A percentile compares a stretch with the other conserved stretches of the same genome.
Conservation (phyloP, 352 stramenopile genomes). For the Globisporangium paroecandrum region DNA sequence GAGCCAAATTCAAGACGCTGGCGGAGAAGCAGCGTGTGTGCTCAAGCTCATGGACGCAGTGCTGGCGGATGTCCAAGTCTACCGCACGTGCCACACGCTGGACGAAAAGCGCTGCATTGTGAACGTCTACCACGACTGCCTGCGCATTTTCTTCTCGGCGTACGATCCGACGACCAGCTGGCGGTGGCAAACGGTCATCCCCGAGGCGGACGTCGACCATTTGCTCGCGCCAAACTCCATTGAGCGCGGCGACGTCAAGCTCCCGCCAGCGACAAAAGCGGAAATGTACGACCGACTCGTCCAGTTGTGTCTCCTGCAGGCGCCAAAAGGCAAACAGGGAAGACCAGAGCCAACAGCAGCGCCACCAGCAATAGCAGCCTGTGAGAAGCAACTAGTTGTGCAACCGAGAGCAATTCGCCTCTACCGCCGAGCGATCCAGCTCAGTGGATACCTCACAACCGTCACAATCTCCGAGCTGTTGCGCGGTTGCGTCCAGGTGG, state of each 20-base stretch:
- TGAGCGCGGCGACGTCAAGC: slow-evolving; percentile 35
- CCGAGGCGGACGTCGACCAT: slow-evolving; percentile 51
- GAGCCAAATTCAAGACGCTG: slow-evolving; percentile 14
- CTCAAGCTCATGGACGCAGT: slow-evolving; percentile 60
- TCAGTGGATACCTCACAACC: slow-evolving; percentile 43
- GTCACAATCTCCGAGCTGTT: slow-evolving; percentile 64
- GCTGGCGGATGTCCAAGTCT: slow-evolving; percentile 61
- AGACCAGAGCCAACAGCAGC: neutral
- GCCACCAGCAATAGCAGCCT: neutral
- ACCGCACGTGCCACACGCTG: slow-evolving; percentile 47
- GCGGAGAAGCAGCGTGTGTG: slow-evolving; percentile 22
- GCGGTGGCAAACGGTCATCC: slow-evolving; percentile 50
- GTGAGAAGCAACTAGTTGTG: slow-evolving; percentile 29
- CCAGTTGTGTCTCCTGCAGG: slow-evolving; percentile 46
- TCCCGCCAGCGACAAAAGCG: slow-evolving; percentile 34
- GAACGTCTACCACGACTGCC: slow-evolving; percentile 71
- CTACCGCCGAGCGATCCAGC: slow-evolving; percentile 42
- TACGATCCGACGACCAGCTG: slow-evolving; percentile 58
- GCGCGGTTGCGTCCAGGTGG: slow-evolving; percentile 54
- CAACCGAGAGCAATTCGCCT: slow-evolving; percentile 46
- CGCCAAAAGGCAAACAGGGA: neutral
- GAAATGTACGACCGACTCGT: slow-evolving; percentile 73
- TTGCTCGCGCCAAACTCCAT: slow-evolving; percentile 67
- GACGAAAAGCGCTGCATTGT: slow-evolving; percentile 48
- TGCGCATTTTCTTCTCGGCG: slow-evolving; percentile 57